Percentiles rank a stretch among this genome's conserved stretches.
These are phyloP conservation scores for Verticillium isaacii DNA, from an alignment of 2,329 filamentous ascomycete species.

Conservation along the genomic window DNA sequence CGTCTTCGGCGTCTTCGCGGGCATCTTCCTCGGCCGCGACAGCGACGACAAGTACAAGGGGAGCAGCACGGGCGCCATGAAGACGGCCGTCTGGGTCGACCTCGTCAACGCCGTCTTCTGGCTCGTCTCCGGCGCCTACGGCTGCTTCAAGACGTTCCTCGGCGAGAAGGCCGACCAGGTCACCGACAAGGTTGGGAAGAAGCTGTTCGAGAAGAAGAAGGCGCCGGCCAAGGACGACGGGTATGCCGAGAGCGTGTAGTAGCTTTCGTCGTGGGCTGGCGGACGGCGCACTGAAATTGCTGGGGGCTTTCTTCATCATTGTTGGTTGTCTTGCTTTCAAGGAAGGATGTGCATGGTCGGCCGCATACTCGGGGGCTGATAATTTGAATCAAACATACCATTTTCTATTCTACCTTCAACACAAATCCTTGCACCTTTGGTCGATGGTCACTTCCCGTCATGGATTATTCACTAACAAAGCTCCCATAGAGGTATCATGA, in stretches of 20 bases:
- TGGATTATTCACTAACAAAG: no score
- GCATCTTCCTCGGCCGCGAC: constrained; percentile 60
- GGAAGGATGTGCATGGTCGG: no score
- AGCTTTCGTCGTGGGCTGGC: not conserved
- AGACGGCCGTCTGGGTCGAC: constrained; percentile 69
- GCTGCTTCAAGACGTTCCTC: constrained; percentile 32
- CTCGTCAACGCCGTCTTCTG: constrained; percentile 64
- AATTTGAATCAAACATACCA: no score
- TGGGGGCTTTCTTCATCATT: no score
- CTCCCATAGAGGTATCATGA: no score
- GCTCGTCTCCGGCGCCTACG: constrained; percentile 43
- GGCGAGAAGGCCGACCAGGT: constrained; percentile 33
- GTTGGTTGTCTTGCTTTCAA: no score
- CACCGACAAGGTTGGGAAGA: constrained; percentile 30
- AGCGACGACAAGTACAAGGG: constrained; percentile 45
- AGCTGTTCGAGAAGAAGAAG: constrained; percentile 30
- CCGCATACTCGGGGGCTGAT: no score
- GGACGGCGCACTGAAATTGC: no score
- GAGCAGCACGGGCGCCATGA: constrained; percentile 49
- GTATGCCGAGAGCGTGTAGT: constrained; percentile 24
- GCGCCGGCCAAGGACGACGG: constrained; percentile 16
- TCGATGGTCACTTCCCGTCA: no score
- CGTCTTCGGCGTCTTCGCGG: constrained; percentile 68
- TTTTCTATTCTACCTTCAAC: no score
- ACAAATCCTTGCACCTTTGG: no score